These are phyloP conservation scores for Chaetomium olivaceum DNA, from an alignment of 2,329 filamentous ascomycete genomes.

Conservation along the genomic window DNA sequence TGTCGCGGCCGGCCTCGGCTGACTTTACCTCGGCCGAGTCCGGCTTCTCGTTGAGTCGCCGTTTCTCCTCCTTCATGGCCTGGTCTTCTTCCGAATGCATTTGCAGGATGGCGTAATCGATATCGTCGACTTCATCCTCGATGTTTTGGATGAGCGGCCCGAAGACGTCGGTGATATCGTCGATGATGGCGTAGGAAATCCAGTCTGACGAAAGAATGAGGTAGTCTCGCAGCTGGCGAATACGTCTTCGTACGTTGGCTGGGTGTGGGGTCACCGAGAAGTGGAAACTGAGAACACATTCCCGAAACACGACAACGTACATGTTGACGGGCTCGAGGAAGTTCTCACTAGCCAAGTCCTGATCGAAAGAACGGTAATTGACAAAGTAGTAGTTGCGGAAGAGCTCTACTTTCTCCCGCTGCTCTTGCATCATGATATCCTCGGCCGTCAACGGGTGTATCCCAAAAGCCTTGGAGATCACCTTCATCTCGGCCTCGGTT, in stretches of 20 bases:
- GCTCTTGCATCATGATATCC: constrained; percentile 96
- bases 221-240: constrained; percentile 92
- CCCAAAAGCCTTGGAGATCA: constrained; percentile 86
- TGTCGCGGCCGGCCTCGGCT: constrained; percentile 65
- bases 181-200: constrained; percentile 97
- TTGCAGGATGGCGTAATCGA: constrained; percentile 85
- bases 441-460: constrained; percentile 95
- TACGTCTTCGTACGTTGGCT: constrained; percentile 89
- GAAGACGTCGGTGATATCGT: constrained; percentile 97
- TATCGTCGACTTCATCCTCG: constrained; percentile 94
- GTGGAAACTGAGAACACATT: constrained; percentile 94
- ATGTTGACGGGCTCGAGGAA: constrained; percentile 96
- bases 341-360: constrained; percentile 83
- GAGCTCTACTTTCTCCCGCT: constrained; percentile 95
- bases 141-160: constrained; percentile 88
- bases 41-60: constrained; percentile 46
- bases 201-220: constrained; percentile 91
- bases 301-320: constrained; percentile 94
- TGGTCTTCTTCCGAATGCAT: constrained; percentile 66
- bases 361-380: constrained; percentile 97
- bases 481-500: constrained; percentile 93
- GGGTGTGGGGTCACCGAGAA: constrained; percentile 95
- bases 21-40: constrained; percentile 43
- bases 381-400: constrained; percentile 99
- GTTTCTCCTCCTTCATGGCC: constrained; percentile 41